Conservation (phyloP, 306 rosid genomes). For the Malus orientalis region DNA sequence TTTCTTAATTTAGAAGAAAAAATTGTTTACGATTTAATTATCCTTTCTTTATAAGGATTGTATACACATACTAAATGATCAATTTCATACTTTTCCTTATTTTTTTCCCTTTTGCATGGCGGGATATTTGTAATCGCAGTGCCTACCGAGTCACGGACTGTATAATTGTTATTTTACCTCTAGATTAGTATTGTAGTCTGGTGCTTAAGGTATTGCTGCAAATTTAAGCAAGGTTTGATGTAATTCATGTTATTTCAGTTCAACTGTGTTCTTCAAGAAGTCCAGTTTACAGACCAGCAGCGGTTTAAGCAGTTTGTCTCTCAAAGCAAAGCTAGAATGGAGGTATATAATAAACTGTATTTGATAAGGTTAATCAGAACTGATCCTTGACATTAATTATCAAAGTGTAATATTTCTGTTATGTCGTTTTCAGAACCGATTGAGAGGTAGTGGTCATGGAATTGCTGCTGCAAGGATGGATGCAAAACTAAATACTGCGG, state of each 20-base stretch:
- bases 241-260: constrained; percentile 42
- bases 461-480: constrained; percentile 98
- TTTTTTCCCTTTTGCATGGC: neutral
- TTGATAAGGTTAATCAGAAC: constrained; percentile 2
- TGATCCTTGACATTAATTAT: neutral
- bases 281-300: constrained; percentile 90
- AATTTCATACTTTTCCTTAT: neutral
- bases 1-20: neutral
- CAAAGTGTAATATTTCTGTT: neutral
- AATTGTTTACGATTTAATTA: neutral
- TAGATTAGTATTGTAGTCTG: neutral
- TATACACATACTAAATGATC: neutral
- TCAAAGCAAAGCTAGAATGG: constrained; percentile 97
- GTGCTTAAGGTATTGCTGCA: neutral
- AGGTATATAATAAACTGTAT: constrained; percentile 36
- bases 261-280: constrained; percentile 80
- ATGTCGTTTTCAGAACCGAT: constrained; percentile 53
- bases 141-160: neutral
- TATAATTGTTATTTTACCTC: neutral
- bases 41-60: neutral
- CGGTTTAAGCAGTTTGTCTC: constrained; percentile 93
- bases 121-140: neutral
- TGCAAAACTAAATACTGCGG: constrained; percentile 82
- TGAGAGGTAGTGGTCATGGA: constrained; percentile 98
- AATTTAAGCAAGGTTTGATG: constrained; percentile 10